Percentiles rank a stretch among this genome's conserved stretches.
These are phyloP conservation scores for Aspergillus melleus DNA, from an alignment of 2,329 filamentous ascomycete species.

Conservation along the genomic window DNA sequence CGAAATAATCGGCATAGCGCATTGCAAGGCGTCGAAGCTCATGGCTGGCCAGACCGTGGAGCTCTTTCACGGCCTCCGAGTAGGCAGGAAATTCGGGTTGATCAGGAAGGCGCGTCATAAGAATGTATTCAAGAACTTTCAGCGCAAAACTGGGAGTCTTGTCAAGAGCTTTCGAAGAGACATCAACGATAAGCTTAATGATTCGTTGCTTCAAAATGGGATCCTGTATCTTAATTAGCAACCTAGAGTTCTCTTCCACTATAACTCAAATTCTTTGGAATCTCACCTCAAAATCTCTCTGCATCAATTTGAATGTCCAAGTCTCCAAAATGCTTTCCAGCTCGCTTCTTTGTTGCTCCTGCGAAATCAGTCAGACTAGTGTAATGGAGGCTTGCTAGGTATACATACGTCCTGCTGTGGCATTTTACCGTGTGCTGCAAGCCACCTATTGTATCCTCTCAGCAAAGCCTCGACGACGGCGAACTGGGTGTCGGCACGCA, in stretches of 20 bases:
- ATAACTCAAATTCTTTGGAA: too few species aligned
- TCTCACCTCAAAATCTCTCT: slow-evolving; percentile 42
- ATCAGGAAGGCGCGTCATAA: slow-evolving; percentile 76
- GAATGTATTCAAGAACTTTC: slow-evolving; percentile 85
- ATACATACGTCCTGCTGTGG: slow-evolving; percentile 53
- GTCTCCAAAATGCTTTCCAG: slow-evolving; percentile 42
- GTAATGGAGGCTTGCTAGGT: too few species aligned
- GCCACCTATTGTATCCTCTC: slow-evolving; percentile 86
- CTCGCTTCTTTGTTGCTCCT: slow-evolving; percentile 38
- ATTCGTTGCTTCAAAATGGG: slow-evolving; percentile 80
- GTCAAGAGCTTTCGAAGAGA: slow-evolving; percentile 78
- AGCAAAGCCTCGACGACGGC: slow-evolving; percentile 85
- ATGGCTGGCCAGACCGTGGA: slow-evolving; percentile 80
- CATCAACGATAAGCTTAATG: slow-evolving; percentile 78
- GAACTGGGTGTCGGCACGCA: slow-evolving; percentile 85
- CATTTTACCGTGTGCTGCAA: slow-evolving; percentile 53
- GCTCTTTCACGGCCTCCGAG: slow-evolving; percentile 84
- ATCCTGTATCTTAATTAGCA: too few species aligned
- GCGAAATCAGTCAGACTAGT: too few species aligned
- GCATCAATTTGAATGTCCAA: slow-evolving; percentile 44
- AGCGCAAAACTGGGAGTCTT: slow-evolving; percentile 79
- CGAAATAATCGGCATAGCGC: slow-evolving; percentile 86
- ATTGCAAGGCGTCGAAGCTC: slow-evolving; percentile 87
- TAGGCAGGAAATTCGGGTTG: slow-evolving; percentile 71
- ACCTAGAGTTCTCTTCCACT: too few species aligned